Percentiles rank a stretch among this genome's conserved stretches.
Evolutionary conservation across 2,329 filamentous ascomycete genomes (phyloP).

Genomic region (Colletotrichum sp.): DNA sequence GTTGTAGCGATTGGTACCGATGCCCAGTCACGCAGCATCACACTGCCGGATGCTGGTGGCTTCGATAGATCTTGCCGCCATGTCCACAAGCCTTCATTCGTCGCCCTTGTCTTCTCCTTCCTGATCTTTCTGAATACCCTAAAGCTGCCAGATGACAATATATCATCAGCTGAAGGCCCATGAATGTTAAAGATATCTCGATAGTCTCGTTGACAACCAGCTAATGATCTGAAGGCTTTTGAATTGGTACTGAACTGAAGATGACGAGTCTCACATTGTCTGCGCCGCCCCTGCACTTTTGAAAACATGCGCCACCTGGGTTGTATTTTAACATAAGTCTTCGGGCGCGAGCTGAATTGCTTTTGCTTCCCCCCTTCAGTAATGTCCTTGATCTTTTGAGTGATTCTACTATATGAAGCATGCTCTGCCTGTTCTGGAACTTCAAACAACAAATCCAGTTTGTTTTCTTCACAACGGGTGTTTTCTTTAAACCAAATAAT

Average conservation of each 20-base stretch:
- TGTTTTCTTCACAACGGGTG: not conserved
- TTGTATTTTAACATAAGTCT: rapidly evolving
- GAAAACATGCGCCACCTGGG: too few species aligned
- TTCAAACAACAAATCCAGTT: not conserved
- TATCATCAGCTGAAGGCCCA: too few species aligned
- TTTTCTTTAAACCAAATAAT: rapidly evolving
- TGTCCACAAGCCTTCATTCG: not conserved
- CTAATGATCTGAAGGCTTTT: too few species aligned
- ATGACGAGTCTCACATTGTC: too few species aligned
- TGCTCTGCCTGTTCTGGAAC: not conserved
- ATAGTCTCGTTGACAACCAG: too few species aligned
- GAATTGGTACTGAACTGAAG: too few species aligned
- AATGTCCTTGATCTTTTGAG: rapidly evolving
- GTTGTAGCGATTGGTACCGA: too few species aligned
- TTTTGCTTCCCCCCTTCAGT: rapidly evolving
- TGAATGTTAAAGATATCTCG: too few species aligned
- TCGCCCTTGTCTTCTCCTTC: rapidly evolving
- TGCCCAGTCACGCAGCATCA: not conserved
- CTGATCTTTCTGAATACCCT: not conserved
- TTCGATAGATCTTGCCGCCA: too few species aligned
- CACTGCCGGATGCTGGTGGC: too few species aligned
- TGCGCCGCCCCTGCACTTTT: too few species aligned
- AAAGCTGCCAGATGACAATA: too few species aligned
- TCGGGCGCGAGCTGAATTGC: rapidly evolving
- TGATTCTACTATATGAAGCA: not conserved